phyloP scores from a whole-genome alignment of 768 basidiomycete genomes.

The Serendipita sp. region DNA sequence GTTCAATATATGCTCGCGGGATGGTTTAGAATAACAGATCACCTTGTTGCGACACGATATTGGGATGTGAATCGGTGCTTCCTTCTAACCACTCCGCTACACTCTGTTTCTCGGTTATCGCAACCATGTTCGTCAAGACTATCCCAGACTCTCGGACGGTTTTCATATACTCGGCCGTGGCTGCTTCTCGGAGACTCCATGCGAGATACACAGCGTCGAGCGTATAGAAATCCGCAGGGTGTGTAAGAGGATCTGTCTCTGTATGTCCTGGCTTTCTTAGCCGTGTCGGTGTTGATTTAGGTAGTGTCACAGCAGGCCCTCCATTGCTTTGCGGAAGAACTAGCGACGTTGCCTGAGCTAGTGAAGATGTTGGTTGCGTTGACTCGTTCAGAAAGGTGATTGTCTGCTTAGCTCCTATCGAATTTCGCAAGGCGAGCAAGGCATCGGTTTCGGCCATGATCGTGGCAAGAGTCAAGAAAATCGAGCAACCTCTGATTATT shows the following conservation, averaged over 20 bases:
- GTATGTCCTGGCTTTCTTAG: constrained; percentile 49
- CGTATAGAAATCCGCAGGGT: constrained; percentile 50
- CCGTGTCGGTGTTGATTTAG: constrained; percentile 63
- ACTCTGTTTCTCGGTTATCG: constrained; percentile 72
- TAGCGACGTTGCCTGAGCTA: constrained; percentile 49
- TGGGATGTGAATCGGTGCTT: constrained; percentile 31
- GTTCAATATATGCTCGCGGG: too few species aligned
- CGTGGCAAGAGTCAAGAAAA: neutral
- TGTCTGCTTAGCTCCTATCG: constrained; percentile 38
- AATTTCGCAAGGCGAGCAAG: constrained; percentile 41
- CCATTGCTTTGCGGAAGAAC: constrained; percentile 31
- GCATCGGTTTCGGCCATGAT: constrained; percentile 24
- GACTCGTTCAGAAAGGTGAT: constrained; percentile 34
- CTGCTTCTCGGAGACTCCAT: constrained; percentile 58
- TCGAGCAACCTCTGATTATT: neutral
- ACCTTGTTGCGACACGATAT: constrained; percentile 34
- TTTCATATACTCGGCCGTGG: constrained; percentile 78
- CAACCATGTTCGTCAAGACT: constrained; percentile 54
- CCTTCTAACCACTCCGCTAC: constrained; percentile 80
- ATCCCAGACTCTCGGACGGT: constrained; percentile 63
- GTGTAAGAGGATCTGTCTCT: constrained; percentile 24
- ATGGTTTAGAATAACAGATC: constrained; percentile 31
- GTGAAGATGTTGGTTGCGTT: constrained; percentile 27
- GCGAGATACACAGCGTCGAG: constrained; percentile 74
- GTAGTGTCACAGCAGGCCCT: constrained; percentile 28